phyloP scores from a whole-genome alignment of 129 eudicot species.

The Smallanthus sonchifolius region DNA sequence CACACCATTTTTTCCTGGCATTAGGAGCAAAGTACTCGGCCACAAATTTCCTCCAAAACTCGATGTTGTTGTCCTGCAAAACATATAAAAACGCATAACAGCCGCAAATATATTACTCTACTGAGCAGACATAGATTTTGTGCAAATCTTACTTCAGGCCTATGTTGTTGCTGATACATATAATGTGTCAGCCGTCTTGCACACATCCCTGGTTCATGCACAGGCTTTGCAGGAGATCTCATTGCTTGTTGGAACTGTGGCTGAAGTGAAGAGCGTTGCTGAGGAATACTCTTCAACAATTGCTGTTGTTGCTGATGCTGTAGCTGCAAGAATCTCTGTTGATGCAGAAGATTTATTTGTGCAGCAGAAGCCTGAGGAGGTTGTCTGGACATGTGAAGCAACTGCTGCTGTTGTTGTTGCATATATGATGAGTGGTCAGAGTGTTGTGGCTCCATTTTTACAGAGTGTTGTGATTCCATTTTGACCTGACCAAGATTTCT shows the following conservation, averaged over 20 bases:
- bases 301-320: slow-evolving; percentile 49
- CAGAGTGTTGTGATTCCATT: slow-evolving; percentile 44
- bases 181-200: slow-evolving; percentile 94
- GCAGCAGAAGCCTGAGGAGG: slow-evolving; percentile 15
- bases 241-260: slow-evolving; percentile 60
- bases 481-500: slow-evolving; percentile 45
- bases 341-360: slow-evolving; percentile 20
- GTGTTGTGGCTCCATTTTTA: slow-evolving; percentile 19
- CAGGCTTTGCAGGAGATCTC: slow-evolving; percentile 72
- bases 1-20: slow-evolving; percentile 95
- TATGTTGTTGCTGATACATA: slow-evolving; percentile 95
- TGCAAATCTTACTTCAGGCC: slow-evolving; percentile 74
- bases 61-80: slow-evolving; percentile 79
- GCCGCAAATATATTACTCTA: not conserved
- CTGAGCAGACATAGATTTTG: not conserved
- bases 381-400: slow-evolving; percentile 11
- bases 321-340: slow-evolving; percentile 16
- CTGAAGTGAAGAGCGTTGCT: slow-evolving; percentile 60
- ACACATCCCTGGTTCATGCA: slow-evolving; percentile 90
- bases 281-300: slow-evolving; percentile 70
- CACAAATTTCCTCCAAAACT: slow-evolving; percentile 91
- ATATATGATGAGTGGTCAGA: slow-evolving; percentile 20
- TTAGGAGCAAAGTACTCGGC: slow-evolving; percentile 83
- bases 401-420: slow-evolving; percentile 19
- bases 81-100: not conserved